A percentile compares a stretch with the other conserved stretches of the same genome.
Conservation (phyloP, 768 basidiomycete species). For the Sistotremastrum niveocremeum region DNA sequence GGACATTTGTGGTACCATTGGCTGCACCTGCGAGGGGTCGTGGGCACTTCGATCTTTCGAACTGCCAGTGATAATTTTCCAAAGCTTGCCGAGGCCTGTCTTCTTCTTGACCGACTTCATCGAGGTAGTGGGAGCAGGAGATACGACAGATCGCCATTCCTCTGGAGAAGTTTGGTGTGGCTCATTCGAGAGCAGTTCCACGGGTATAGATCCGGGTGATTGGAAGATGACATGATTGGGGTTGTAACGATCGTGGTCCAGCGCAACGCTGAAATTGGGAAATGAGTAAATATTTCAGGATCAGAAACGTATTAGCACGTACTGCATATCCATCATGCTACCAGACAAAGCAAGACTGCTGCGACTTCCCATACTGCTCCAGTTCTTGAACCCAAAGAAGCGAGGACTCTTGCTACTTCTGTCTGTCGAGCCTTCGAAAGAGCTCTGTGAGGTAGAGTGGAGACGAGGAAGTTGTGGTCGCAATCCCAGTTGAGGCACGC, state of each 20-base stretch:
- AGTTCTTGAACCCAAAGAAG: slow-evolving; percentile 67
- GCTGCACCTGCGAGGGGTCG: slow-evolving; percentile 23
- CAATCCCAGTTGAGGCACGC: slow-evolving; percentile 35
- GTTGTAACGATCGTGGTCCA: slow-evolving; percentile 45
- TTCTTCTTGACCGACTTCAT: slow-evolving; percentile 64
- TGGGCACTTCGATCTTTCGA: slow-evolving; percentile 21
- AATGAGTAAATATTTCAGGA: slow-evolving; percentile 4
- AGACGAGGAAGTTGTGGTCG: slow-evolving; percentile 43
- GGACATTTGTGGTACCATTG: slow-evolving; percentile 24
- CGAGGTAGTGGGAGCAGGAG: slow-evolving; percentile 25
- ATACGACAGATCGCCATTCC: slow-evolving; percentile 22
- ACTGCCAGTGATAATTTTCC: slow-evolving; percentile 57
- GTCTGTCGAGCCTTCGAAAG: slow-evolving; percentile 33
- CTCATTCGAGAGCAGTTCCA: slow-evolving; percentile 1
- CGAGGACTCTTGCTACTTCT: slow-evolving; percentile 68
- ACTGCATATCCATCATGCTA: slow-evolving; percentile 93
- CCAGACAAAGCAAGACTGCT: slow-evolving; percentile 72
- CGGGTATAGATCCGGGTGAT: slow-evolving; percentile 15
- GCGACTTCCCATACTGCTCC: slow-evolving; percentile 61
- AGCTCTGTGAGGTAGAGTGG: slow-evolving; percentile 50
- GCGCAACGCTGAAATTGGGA: slow-evolving; percentile 42
- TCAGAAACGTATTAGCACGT: slow-evolving; percentile 20
- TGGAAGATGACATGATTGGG: slow-evolving; percentile 2
- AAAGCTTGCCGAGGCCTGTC: slow-evolving; percentile 66
- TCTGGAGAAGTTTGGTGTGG: slow-evolving; percentile 18